phyloP scores from a whole-genome alignment of 139 green algal genomes.

The Tetraselmis chui region DNA sequence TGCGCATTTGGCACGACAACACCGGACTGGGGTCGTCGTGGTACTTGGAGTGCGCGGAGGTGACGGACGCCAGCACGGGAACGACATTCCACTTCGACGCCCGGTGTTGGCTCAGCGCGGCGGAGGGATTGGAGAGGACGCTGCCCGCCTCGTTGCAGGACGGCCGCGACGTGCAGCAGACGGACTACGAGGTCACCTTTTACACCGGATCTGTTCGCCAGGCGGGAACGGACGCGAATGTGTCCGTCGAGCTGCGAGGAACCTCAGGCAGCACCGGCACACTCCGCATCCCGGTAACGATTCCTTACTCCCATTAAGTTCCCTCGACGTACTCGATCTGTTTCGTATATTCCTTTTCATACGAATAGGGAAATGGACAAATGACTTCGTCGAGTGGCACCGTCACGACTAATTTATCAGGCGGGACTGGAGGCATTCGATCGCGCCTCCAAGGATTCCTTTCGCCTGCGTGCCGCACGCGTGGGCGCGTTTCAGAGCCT shows the following conservation, averaged over 20 bases:
- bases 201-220: background rate
- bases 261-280: conserved; percentile 12
- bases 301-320: too few relatives aligned
- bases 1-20: conserved; percentile 43
- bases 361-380: too few relatives aligned
- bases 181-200: background rate
- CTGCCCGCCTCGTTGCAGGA: background rate
- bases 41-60: conserved; percentile 35
- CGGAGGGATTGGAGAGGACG: background rate
- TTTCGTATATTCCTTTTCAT: too few relatives aligned
- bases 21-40: conserved; percentile 27
- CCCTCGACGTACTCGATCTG: too few relatives aligned
- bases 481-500: background rate
- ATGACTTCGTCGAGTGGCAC: too few relatives aligned
- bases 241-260: conserved; percentile 48
- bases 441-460: background rate
- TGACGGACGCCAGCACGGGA: background rate
- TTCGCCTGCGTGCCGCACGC: background rate
- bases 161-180: background rate
- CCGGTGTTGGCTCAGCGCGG: background rate
- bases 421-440: background rate
- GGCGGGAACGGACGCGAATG: conserved; percentile 52
- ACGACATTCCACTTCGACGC: background rate
- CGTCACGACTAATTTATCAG: too few relatives aligned
- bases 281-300: background rate